Percentiles rank a stretch among this genome's conserved stretches.
These are phyloP conservation scores for Naganishia randhawae DNA, from an alignment of 768 basidiomycete species.

Conservation along the genomic window DNA sequence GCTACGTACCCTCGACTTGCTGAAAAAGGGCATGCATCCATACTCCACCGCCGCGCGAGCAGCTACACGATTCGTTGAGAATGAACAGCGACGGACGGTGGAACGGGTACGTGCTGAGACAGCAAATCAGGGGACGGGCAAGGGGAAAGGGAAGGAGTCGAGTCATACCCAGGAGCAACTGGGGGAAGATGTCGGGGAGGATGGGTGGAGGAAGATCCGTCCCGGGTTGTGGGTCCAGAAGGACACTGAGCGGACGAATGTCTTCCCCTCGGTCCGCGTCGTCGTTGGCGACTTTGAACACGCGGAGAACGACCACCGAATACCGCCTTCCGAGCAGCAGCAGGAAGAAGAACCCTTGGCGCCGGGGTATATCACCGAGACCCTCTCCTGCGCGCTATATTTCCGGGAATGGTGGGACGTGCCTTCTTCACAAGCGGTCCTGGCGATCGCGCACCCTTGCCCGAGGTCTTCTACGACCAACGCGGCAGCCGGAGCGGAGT, in stretches of 20 bases:
- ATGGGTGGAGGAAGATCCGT: conserved; percentile 7
- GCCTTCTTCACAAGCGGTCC: conserved; percentile 1
- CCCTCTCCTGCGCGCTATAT: conserved; percentile 3
- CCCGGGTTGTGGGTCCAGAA: conserved; percentile 15
- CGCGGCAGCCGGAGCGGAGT: neutral
- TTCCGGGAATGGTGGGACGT: conserved; percentile 18
- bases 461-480: neutral
- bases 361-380: neutral
- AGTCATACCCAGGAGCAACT: neutral
- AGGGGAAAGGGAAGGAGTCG: neutral
- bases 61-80: conserved; percentile 80
- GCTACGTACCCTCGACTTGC: conserved; percentile 81
- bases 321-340: no score
- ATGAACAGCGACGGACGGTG: conserved; percentile 31
- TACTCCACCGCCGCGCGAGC: conserved; percentile 78
- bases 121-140: neutral
- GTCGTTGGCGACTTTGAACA: neutral
- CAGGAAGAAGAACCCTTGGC: neutral
- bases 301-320: neutral
- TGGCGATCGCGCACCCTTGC: neutral
- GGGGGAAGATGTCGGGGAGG: neutral
- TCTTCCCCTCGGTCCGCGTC: conserved; percentile 7
- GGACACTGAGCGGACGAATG: neutral
- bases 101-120: neutral
- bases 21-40: conserved; percentile 80